These are phyloP conservation scores for Penstemon barbatus DNA, from an alignment of 257 asterid genomes.

Conservation along the genomic window DNA sequence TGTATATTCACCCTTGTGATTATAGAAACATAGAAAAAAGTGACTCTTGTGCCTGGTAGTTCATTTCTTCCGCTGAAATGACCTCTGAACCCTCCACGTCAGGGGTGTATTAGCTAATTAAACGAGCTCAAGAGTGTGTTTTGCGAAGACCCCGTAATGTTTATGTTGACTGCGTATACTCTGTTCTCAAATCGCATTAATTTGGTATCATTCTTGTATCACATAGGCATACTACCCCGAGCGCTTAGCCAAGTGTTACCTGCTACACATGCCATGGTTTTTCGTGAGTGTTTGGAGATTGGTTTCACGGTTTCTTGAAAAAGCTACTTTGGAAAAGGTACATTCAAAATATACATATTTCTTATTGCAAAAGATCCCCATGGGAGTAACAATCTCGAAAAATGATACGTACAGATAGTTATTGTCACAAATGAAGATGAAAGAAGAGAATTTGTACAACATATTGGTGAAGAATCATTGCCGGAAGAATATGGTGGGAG, in stretches of 20 bases:
- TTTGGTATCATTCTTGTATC: too few relatives aligned
- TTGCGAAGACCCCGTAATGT: too few relatives aligned
- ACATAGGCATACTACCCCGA: slow-evolving; percentile 73
- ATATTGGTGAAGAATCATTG: slow-evolving; percentile 61
- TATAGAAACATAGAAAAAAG: too few relatives aligned
- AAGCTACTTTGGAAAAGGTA: slow-evolving; percentile 71
- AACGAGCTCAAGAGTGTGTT: too few relatives aligned
- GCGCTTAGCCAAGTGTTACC: slow-evolving; percentile 62
- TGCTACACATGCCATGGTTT: slow-evolving; percentile 70
- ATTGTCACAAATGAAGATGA: slow-evolving; percentile 66
- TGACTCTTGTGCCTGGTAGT: too few relatives aligned
- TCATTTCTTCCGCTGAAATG: too few relatives aligned
- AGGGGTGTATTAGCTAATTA: not conserved
- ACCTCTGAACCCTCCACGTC: too few relatives aligned
- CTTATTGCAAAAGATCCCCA: not conserved
- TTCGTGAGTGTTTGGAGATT: slow-evolving; percentile 70
- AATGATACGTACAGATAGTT: slow-evolving; percentile 47
- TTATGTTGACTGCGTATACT: too few relatives aligned
- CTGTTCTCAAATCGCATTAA: too few relatives aligned
- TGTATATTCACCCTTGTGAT: too few relatives aligned
- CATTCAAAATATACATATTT: not conserved
- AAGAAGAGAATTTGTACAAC: slow-evolving; percentile 37
- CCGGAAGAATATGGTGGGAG: slow-evolving; percentile 79
- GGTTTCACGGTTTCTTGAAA: slow-evolving; percentile 65
- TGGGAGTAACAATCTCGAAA: too few relatives aligned